phyloP scores from a whole-genome alignment of 2,329 filamentous ascomycete genomes.

The Exophiala bonariae region DNA sequence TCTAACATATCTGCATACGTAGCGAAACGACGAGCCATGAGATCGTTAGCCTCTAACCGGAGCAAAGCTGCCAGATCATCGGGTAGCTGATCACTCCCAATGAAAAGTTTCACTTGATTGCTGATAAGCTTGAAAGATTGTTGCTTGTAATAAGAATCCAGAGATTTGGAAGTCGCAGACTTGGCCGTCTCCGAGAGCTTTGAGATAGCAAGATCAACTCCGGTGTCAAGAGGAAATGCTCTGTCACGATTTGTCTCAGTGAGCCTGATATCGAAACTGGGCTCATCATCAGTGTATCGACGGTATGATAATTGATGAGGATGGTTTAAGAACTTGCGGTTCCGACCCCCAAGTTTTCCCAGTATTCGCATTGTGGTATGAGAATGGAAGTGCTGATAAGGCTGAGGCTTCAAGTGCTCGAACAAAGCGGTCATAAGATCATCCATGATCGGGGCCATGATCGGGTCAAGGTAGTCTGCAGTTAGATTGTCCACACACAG shows the following conservation, averaged over 20 bases:
- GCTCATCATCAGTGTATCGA: slow-evolving; percentile 80
- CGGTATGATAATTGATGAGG: slow-evolving; percentile 82
- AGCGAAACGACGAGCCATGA: slow-evolving; percentile 71
- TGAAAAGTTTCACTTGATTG: slow-evolving; percentile 83
- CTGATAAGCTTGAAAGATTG: slow-evolving; percentile 87
- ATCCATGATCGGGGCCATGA: slow-evolving; percentile 98
- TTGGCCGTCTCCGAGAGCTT: slow-evolving; percentile 83
- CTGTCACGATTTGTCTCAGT: slow-evolving; percentile 87
- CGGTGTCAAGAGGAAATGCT: slow-evolving; percentile 81
- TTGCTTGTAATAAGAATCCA: slow-evolving; percentile 86
- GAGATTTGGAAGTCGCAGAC: slow-evolving; percentile 56
- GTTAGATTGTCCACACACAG: slow-evolving; percentile 98
- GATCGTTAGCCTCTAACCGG: slow-evolving; percentile 84
- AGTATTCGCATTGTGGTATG: slow-evolving; percentile 98
- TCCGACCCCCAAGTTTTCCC: slow-evolving; percentile 92
- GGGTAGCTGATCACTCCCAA: slow-evolving; percentile 82
- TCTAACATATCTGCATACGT: slow-evolving; percentile 67
- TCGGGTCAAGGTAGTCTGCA: slow-evolving; percentile 94
- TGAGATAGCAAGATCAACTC: slow-evolving; percentile 82
- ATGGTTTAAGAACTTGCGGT: slow-evolving; percentile 91
- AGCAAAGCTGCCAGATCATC: slow-evolving; percentile 85
- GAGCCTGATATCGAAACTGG: slow-evolving; percentile 84
- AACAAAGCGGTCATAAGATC: slow-evolving; percentile 97
- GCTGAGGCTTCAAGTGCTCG: slow-evolving; percentile 89
- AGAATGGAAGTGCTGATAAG: slow-evolving; percentile 95